These are phyloP conservation scores for Penicillium coffeae DNA, from an alignment of 495 filamentous ascomycete species.

Conservation along the genomic window DNA sequence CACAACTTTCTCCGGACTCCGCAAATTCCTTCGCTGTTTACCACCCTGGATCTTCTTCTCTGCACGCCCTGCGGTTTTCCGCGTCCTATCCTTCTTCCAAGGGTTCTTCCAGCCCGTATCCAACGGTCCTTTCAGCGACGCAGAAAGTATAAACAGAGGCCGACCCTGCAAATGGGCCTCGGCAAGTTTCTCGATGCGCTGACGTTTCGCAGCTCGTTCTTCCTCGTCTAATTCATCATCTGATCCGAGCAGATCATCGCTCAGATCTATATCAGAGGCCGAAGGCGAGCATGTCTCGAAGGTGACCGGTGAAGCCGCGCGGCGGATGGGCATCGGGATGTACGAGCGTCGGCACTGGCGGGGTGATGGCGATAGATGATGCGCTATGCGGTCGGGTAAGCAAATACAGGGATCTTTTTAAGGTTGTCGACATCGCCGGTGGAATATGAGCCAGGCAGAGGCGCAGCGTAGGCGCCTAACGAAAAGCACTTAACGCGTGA, in stretches of 20 bases:
- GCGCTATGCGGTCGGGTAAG: slow-evolving; percentile 20
- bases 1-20: slow-evolving; percentile 4
- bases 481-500: slow-evolving; percentile 39
- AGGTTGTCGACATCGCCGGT: slow-evolving; percentile 28
- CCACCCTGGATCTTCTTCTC: neutral
- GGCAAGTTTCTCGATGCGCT: slow-evolving; percentile 56
- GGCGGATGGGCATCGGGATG: slow-evolving; percentile 32
- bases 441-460: neutral
- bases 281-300: slow-evolving; percentile 47
- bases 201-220: slow-evolving; percentile 46
- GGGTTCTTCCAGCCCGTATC: slow-evolving; percentile 62
- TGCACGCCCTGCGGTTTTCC: no score
- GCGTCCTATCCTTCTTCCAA: slow-evolving; percentile 45
- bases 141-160: slow-evolving; percentile 57
- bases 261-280: slow-evolving; percentile 24
- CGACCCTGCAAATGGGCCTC: slow-evolving; percentile 56
- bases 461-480: slow-evolving; percentile 12
- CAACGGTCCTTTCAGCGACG: slow-evolving; percentile 61
- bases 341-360: slow-evolving; percentile 6
- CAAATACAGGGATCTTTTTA: neutral
- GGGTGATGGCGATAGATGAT: slow-evolving; percentile 9
- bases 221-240: slow-evolving; percentile 55
- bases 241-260: slow-evolving; percentile 49
- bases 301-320: slow-evolving; percentile 36
- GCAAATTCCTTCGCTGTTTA: neutral